These are phyloP conservation scores for Dioscorea cayenensis DNA, from an alignment of 116 monocot genomes.

Conservation along the genomic window DNA sequence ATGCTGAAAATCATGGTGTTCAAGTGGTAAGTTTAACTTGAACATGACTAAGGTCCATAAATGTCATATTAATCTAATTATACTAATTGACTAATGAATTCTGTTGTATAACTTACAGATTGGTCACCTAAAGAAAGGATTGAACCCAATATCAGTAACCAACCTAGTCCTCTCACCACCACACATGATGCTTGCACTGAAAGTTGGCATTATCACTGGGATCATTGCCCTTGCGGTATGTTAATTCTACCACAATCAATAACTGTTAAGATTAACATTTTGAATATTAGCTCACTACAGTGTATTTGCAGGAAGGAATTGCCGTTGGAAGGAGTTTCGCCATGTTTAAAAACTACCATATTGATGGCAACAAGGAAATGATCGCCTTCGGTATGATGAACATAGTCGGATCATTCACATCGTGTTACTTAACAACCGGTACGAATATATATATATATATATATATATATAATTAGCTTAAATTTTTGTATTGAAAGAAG, in stretches of 20 bases:
- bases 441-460: no score
- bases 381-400: conserved; percentile 96
- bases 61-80: no score
- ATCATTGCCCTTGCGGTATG: conserved; percentile 88
- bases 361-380: conserved; percentile 99
- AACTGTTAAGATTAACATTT: not conserved
- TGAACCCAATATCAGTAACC: conserved; percentile 73
- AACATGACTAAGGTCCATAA: not conserved
- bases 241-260: not conserved
- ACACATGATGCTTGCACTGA: conserved; percentile 55
- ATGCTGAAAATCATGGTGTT: conserved; percentile 75
- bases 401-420: conserved; percentile 75
- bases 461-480: no score
- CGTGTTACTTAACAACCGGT: conserved; percentile 95
- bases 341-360: conserved; percentile 93
- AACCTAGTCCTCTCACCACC: conserved; percentile 41
- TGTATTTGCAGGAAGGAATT: conserved; percentile 72
- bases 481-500: no score
- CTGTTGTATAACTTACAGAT: conserved; percentile 34
- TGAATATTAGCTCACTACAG: not conserved
- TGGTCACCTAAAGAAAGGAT: conserved; percentile 68
- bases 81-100: no score
- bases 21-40: conserved; percentile 56
- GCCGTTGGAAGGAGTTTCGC: conserved; percentile 92
- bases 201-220: conserved; percentile 74